Evolutionary conservation across 2,329 filamentous ascomycete species (phyloP), one percentile per base, ranked within the genome.

Genomic region (Botrytis hyacinthi): DNA sequence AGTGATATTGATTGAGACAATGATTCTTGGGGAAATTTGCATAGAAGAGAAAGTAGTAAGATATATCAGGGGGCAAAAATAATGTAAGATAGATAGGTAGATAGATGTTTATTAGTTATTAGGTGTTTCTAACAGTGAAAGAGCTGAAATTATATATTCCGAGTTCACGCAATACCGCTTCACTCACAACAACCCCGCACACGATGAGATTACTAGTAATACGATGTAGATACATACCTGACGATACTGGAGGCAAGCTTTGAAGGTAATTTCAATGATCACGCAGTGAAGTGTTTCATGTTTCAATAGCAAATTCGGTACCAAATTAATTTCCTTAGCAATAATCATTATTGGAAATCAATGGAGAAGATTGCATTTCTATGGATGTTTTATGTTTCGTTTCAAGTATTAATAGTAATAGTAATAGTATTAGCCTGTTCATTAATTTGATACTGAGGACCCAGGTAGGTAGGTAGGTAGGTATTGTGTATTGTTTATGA

Each of bases 1-100:
- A 46, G 42, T 26, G 65, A 73, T 70, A 46, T 32, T 59, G 66
- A 57, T 59, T 66, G 26, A 68, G 35, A 26, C n/a, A 22, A 40
- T 40, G 9, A 40, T 48, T 1, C 32, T 18, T 18, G 6, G 62
- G 42, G 20, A 16, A 12, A 16, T 4, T 35, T 66, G 63, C 7
- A n/a, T 18, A n/a, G 1, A 7, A 66, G 46, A 22, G 12, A 37
- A 66, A 35, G 46, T 22, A 6, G 35, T 18, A 54, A 40, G 12
- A 67, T 40, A 40, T 29, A 51, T 6, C 3, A 63, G 26, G 37
- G 20, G 12, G n/a, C 29, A n/a, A 2, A 67, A 29, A 40, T 35
- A 67, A 67, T 67, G 26, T 67, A 67, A 20, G 46, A 67, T 67
- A 54, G 32, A 26, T 26, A 66, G 6, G 9, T 67, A n/a, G 42